phyloP scores from a whole-genome alignment of 2,329 filamentous ascomycete species.

The Tolypocladium album region DNA sequence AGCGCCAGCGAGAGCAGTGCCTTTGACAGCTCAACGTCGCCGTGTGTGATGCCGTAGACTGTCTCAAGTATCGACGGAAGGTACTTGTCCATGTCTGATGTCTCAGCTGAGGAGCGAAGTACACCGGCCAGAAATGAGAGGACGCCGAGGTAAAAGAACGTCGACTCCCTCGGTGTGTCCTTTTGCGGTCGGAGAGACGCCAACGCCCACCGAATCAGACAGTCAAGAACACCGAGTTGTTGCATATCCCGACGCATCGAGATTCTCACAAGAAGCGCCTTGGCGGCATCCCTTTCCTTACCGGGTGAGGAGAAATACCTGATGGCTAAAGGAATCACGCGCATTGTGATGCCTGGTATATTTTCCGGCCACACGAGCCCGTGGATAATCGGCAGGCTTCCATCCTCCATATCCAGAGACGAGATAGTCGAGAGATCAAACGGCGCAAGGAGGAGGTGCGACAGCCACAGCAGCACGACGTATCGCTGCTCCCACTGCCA shows the following conservation, averaged over 20 bases:
- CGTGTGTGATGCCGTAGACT: conserved; percentile 47
- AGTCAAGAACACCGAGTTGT: conserved; percentile 55
- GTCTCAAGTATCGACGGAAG: conserved; percentile 55
- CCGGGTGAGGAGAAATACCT: conserved; percentile 64
- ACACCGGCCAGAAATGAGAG: conserved; percentile 72
- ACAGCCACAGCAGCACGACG: conserved; percentile 77
- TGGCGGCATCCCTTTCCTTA: conserved; percentile 86
- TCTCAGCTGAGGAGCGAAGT: conserved; percentile 56
- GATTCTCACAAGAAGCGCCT: conserved; percentile 67
- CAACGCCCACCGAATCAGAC: conserved; percentile 62
- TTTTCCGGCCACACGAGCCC: conserved; percentile 45
- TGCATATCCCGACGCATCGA: conserved; percentile 86
- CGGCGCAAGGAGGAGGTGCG: conserved; percentile 70
- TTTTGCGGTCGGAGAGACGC: conserved; percentile 39
- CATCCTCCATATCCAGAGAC: conserved; percentile 38
- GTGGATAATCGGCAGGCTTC: conserved; percentile 27
- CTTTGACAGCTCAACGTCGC: conserved; percentile 34
- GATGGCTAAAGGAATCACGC: conserved; percentile 61
- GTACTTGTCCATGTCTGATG: conserved; percentile 61
- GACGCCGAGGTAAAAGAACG: conserved; percentile 69
- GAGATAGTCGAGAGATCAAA: conserved; percentile 89
- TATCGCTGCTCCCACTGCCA: conserved; percentile 86
- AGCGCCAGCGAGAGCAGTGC: conserved; percentile 61
- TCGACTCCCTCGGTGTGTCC: conserved; percentile 29
- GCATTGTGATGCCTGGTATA: conserved; percentile 58